A percentile compares a stretch with the other conserved stretches of the same genome.
These are phyloP conservation scores for Rhodosporidiobolus odoratus DNA, from an alignment of 768 basidiomycete species.

Conservation along the genomic window DNA sequence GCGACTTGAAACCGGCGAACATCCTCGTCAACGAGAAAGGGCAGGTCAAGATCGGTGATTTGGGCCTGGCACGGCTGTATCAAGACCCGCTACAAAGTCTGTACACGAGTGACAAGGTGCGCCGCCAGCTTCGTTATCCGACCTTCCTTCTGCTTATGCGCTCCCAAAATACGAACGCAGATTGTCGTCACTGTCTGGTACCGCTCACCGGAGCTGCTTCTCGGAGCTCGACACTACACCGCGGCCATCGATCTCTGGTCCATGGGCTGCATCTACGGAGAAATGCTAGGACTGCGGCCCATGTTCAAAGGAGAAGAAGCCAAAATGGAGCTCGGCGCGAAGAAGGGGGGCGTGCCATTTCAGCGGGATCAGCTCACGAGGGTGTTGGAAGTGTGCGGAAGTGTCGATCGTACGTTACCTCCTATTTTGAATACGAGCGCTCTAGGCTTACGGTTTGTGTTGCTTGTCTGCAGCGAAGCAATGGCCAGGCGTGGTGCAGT, in stretches of 20 bases:
- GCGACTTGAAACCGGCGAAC: slow-evolving; percentile 97
- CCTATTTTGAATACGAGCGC: not conserved
- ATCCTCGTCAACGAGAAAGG: slow-evolving; percentile 87
- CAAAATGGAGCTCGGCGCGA: slow-evolving; percentile 67
- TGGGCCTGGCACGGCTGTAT: slow-evolving; percentile 85
- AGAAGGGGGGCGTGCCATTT: slow-evolving; percentile 89
- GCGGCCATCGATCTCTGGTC: slow-evolving; percentile 95
- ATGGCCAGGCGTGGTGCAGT: slow-evolving; percentile 67
- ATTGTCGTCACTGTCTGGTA: slow-evolving; percentile 99
- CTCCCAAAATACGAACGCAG: not conserved
- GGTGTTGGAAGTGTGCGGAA: slow-evolving; percentile 93
- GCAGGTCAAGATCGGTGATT: slow-evolving; percentile 95
- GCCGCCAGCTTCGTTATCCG: not conserved
- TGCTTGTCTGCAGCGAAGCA: slow-evolving; percentile 59
- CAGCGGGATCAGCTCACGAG: slow-evolving; percentile 90
- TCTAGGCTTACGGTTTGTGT: not conserved
- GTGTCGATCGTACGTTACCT: slow-evolving; percentile 63
- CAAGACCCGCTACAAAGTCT: slow-evolving; percentile 86
- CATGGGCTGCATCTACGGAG: slow-evolving; percentile 94
- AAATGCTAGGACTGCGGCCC: slow-evolving; percentile 83
- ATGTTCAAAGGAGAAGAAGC: slow-evolving; percentile 99
- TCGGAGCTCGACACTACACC: slow-evolving; percentile 97
- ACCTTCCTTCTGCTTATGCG: not conserved
- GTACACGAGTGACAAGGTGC: slow-evolving; percentile 82
- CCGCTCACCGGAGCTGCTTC: slow-evolving; percentile 87